Conservation (phyloP, 768 basidiomycete species). For the Hypholoma sublateritium region DNA sequence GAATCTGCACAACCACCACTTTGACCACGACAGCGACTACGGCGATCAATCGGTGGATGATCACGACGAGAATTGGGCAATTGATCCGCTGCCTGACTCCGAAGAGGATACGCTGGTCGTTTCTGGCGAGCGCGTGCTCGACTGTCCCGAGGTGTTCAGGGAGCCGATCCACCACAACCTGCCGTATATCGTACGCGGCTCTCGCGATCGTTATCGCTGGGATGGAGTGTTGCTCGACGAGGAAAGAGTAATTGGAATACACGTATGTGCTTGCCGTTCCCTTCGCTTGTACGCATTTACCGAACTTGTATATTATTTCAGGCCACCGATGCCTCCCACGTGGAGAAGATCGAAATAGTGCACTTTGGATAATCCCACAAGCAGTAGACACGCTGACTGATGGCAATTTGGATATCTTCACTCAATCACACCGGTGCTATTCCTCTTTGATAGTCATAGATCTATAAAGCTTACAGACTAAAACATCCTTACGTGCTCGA, state of each 20-base stretch:
- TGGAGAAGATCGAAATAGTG: neutral
- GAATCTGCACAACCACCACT: too few species aligned
- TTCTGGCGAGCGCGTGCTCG: neutral
- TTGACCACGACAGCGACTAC: too few species aligned
- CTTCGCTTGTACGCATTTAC: neutral
- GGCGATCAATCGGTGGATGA: slow-evolving; percentile 38
- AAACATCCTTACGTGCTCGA: too few species aligned
- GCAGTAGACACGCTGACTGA: neutral
- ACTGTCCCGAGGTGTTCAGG: neutral
- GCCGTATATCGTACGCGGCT: neutral
- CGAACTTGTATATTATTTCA: too few species aligned
- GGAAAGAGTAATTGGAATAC: neutral
- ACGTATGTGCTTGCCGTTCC: neutral
- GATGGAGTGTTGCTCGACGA: neutral
- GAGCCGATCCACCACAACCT: neutral
- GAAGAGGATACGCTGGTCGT: neutral
- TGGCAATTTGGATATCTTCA: neutral
- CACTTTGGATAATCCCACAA: neutral
- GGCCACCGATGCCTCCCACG: neutral
- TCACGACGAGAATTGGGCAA: slow-evolving; percentile 23
- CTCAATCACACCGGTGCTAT: neutral
- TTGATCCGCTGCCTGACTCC: slow-evolving; percentile 3
- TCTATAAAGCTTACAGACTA: neutral
- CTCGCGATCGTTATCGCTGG: neutral
- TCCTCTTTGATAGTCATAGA: neutral